phyloP scores from a whole-genome alignment of 768 basidiomycete genomes.

The Saitozyma sp. region DNA sequence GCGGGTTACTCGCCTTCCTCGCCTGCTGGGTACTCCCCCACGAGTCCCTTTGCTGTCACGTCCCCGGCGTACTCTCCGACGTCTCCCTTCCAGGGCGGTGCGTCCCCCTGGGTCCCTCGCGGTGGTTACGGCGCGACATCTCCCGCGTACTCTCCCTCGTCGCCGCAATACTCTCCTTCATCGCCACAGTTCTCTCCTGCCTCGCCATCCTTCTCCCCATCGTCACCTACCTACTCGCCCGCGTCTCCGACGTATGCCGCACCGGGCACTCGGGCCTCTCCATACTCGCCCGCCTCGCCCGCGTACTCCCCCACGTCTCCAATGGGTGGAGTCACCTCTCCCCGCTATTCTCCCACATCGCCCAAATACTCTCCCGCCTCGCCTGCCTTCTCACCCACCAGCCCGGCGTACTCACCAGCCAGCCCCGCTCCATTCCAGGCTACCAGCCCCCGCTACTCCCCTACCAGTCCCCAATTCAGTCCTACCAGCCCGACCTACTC shows the following conservation, averaged over 20 bases:
- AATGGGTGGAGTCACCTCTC: constrained; percentile 42
- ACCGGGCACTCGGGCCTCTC: constrained; percentile 25
- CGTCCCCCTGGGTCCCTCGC: constrained; percentile 86
- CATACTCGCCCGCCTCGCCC: constrained; percentile 41
- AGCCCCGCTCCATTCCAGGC: constrained; percentile 45
- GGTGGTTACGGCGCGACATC: constrained; percentile 57
- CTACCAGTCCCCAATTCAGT: constrained; percentile 50
- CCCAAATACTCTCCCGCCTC: constrained; percentile 41
- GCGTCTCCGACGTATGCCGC: constrained; percentile 51
- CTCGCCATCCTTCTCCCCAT: constrained; percentile 47
- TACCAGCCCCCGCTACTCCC: constrained; percentile 54
- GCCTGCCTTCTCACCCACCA: constrained; percentile 73
- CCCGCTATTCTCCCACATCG: constrained; percentile 48
- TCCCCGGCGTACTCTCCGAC: constrained; percentile 76
- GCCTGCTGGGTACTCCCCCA: constrained; percentile 64
- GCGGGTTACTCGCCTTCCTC: constrained; percentile 48
- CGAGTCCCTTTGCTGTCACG: constrained; percentile 59
- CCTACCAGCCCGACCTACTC: constrained; percentile 88
- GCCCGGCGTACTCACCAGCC: constrained; percentile 41
- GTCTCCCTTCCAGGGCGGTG: constrained; percentile 75
- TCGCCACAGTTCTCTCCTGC: constrained; percentile 48
- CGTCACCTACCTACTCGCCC: constrained; percentile 52
- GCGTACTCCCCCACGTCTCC: constrained; percentile 43
- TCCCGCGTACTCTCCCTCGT: constrained; percentile 48
- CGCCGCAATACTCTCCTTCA: constrained; percentile 47